Evolutionary conservation across 192 early-diverging fungal species (phyloP).

Genomic region (Mortierella claussenii): DNA sequence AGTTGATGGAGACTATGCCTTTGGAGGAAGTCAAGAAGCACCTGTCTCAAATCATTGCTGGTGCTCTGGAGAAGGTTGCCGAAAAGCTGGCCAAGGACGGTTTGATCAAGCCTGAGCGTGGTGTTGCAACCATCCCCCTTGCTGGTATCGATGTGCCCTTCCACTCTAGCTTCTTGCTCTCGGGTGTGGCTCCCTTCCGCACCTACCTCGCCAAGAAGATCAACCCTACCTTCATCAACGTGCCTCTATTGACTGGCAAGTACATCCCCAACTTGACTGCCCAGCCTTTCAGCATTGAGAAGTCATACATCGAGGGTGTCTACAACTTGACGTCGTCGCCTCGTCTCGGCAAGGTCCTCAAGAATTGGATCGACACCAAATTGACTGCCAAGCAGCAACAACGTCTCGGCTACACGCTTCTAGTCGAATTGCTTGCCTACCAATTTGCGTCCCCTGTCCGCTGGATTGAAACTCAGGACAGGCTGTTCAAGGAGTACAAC

Average conservation of each 20-base stretch:
- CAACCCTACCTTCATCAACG: constrained; percentile 85
- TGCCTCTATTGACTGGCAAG: constrained; percentile 79
- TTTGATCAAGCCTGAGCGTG: constrained; percentile 81
- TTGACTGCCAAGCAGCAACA: constrained; percentile 83
- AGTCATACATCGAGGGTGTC: constrained; percentile 80
- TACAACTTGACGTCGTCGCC: constrained; percentile 76
- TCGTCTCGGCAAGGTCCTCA: constrained; percentile 81
- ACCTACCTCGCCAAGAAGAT: constrained; percentile 87
- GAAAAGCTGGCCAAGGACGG: constrained; percentile 68
- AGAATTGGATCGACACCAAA: constrained; percentile 79
- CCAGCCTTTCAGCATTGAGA: constrained; percentile 82
- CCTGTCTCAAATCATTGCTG: constrained; percentile 80
- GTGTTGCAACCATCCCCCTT: constrained; percentile 90
- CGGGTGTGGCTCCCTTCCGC: constrained; percentile 94
- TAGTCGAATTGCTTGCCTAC: constrained; percentile 92
- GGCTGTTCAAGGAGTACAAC: constrained; percentile 81
- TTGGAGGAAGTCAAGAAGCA: constrained; percentile 86
- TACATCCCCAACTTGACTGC: constrained; percentile 98
- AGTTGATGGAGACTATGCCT: constrained; percentile 86
- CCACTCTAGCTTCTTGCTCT: constrained; percentile 94
- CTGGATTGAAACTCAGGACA: constrained; percentile 95
- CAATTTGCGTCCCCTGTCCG: constrained; percentile 94
- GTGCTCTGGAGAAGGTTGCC: constrained; percentile 72
- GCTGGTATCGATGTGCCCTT: constrained; percentile 96
- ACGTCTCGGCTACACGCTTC: constrained; percentile 83